Conservation (phyloP, 352 stramenopile species). For the Stramenopiles sp. region DNA sequence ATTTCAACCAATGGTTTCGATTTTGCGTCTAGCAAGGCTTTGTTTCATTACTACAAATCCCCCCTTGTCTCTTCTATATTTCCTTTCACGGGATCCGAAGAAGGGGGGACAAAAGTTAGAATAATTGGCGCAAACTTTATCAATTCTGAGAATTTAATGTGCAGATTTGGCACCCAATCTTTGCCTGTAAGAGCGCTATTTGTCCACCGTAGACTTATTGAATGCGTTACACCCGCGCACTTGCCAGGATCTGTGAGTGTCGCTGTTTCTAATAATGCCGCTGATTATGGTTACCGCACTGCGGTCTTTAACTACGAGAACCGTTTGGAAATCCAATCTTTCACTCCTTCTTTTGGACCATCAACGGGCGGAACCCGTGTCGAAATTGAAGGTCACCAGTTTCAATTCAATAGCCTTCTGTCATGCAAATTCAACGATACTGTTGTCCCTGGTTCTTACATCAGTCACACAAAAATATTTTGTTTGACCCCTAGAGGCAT, state of each 20-base stretch:
- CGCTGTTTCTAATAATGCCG: no score
- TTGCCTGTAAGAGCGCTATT: not conserved
- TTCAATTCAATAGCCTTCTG: no score
- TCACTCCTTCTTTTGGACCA: no score
- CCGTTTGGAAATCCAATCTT: no score
- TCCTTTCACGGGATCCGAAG: slow-evolving; percentile 42
- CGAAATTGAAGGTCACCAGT: no score
- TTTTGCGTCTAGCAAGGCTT: slow-evolving; percentile 37
- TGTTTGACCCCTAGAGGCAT: no score
- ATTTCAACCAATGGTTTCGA: slow-evolving; percentile 42
- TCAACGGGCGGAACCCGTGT: no score
- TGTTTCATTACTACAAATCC: slow-evolving; percentile 48
- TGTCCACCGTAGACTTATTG: slow-evolving; percentile 2
- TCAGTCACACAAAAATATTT: no score
- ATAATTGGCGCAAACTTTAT: slow-evolving; percentile 57
- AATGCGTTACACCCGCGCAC: slow-evolving; percentile 15
- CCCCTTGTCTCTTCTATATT: slow-evolving; percentile 39
- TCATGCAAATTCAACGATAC: no score
- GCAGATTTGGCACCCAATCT: slow-evolving; percentile 41
- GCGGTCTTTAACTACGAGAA: no score
- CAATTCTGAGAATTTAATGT: slow-evolving; percentile 31
- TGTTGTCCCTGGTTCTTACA: no score
- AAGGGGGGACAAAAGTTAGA: slow-evolving; percentile 50
- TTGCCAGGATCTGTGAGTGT: slow-evolving; percentile 27
- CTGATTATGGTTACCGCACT: no score